phyloP scores from a whole-genome alignment of 1,284 basidiomycete genomes.

The Pholiota adiposa region DNA sequence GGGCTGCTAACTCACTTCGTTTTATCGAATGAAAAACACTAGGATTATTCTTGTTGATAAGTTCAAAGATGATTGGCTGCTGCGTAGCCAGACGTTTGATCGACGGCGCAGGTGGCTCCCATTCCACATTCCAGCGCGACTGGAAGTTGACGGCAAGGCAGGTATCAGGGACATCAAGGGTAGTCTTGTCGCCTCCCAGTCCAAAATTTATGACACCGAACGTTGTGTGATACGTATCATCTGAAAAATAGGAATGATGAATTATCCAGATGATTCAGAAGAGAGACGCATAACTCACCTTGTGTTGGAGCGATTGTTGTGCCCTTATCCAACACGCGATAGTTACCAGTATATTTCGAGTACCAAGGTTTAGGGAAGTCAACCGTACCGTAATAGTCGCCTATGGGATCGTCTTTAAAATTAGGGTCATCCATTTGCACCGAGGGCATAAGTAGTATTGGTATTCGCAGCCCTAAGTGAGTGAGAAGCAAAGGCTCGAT shows the following conservation, averaged over 20 bases:
- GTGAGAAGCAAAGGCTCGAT: not conserved
- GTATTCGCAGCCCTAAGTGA: not conserved
- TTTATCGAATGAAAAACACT: not conserved
- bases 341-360: not conserved
- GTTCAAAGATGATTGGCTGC: not conserved
- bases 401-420: not conserved
- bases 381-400: not conserved
- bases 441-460: not conserved
- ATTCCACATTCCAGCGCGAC: not conserved
- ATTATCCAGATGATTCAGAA: not conserved
- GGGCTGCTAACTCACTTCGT: not conserved
- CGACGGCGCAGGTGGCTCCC: not conserved
- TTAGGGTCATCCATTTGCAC: not conserved
- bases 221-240: not conserved
- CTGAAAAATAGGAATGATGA: not conserved
- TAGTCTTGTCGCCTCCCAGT: not conserved
- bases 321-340: not conserved
- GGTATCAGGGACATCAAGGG: not conserved
- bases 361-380: not conserved
- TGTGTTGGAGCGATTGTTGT: not conserved
- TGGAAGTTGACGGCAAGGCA: not conserved
- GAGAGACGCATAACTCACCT: not conserved
- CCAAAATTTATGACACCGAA: not conserved
- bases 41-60: not conserved
- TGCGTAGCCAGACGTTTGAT: not conserved